Evolutionary conservation across 2,329 filamentous ascomycete species (phyloP), one percentile per base, ranked within the genome.

Genomic region (Didymella pomorum): DNA sequence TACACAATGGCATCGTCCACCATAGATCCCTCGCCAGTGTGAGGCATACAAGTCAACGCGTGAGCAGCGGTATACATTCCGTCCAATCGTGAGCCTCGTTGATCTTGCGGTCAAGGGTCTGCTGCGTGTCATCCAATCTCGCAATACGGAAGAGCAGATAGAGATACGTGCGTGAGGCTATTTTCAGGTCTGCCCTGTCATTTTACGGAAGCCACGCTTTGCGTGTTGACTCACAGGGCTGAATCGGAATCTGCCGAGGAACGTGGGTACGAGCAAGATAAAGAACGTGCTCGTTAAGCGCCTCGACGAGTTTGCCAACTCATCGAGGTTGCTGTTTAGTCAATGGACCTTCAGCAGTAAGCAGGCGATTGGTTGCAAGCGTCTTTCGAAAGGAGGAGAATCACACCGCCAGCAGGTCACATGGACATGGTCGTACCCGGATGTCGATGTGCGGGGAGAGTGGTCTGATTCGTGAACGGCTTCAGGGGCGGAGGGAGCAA

Each of bases 321-420:
- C 45, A 50, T 51, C 25, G 49, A 58, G 16, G 26, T 49, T 42
- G 37, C 20, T 53, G 26, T 45, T 20, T 53, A 44, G 42, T 48
- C 16, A 18, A 31, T 50, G 52, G 42, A 44, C 25, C n/a, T 42
- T 35, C 33, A 56, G 45, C 33, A 59, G 41, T 43, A 41, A 59
- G 58, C 50, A 54, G 63, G 45, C 55, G 65, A 67, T 68, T 71
- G 65, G 63, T 51, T 42, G 51, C 39, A 29, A 56, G 37, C 29
- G n/a, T 35, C 54, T 14, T 52, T 59, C 29, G 53, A 55, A 55
- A 23, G 45, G 56, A 47, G 43, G 29, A 56, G 56, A 66, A 67
- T 66, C 71, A 75, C 72, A 75, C 73, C 72, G 73, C 72, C 64
- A 58, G 50, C 62, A 67, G 62, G 64, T 69, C 71, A 74, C 69